Conservation (phyloP, 225 moss, liverwort and hornwort species). For the Lunularia cruciata region DNA sequence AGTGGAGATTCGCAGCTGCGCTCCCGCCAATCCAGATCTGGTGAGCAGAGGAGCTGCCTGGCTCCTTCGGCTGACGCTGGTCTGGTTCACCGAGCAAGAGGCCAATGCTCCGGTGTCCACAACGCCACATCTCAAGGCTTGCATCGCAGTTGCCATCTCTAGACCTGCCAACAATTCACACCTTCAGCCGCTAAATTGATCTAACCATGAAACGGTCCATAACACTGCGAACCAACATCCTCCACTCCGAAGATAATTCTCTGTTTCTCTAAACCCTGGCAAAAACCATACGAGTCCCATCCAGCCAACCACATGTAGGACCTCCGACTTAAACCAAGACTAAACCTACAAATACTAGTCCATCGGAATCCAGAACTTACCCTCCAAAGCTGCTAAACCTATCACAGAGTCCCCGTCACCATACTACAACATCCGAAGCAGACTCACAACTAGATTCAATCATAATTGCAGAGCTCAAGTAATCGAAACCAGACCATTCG, state of each 20-base stretch:
- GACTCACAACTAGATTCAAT: too few species aligned
- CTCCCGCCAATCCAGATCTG: conserved; percentile 22
- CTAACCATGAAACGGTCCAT: too few species aligned
- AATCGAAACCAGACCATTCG: too few species aligned
- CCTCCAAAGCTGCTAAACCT: neutral
- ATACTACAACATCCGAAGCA: too few species aligned
- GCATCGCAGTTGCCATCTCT: conserved; percentile 35
- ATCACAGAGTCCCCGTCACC: neutral
- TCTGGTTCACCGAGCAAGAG: conserved; percentile 19
- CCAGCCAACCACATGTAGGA: neutral
- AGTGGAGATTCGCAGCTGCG: conserved; percentile 22
- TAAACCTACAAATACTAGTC: neutral
- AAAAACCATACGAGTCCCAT: neutral
- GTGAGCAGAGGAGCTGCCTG: conserved; percentile 10
- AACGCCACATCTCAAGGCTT: conserved; percentile 16
- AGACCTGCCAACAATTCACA: conserved; percentile 13
- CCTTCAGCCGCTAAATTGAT: too few species aligned
- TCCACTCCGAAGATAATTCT: neutral
- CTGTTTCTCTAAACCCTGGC: neutral
- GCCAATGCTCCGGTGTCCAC: conserved; percentile 18
- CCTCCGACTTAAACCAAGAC: neutral
- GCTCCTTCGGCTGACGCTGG: neutral
- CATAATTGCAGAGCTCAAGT: too few species aligned
- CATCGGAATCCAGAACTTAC: neutral
- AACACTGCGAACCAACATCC: neutral